Percentiles rank a stretch among this genome's conserved stretches.
These are phyloP conservation scores for Agaricus blazei DNA, from an alignment of 768 basidiomycete genomes.

Conservation along the genomic window DNA sequence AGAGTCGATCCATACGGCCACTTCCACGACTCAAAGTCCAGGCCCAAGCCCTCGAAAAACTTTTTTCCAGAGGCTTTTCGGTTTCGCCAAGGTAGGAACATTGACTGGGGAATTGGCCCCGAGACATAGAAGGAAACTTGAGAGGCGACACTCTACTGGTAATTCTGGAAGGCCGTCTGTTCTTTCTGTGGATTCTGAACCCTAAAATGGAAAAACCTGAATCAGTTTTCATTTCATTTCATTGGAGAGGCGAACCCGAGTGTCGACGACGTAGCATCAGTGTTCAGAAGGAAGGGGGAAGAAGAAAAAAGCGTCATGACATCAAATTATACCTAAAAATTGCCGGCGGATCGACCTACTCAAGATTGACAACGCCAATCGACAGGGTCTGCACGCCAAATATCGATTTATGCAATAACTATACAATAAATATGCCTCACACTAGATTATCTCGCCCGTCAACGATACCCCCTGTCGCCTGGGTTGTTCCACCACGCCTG, in stretches of 20 bases:
- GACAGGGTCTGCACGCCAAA: background rate
- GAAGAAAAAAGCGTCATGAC: background rate
- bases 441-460: background rate
- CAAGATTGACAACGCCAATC: conserved; percentile 1
- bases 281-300: background rate
- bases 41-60: conserved; percentile 43
- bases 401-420: background rate
- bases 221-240: background rate
- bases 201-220: background rate
- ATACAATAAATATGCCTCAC: background rate
- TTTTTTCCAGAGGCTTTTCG: conserved; percentile 58
- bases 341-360: background rate
- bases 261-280: background rate
- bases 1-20: conserved; percentile 51
- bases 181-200: background rate
- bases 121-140: conserved; percentile 31
- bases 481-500: background rate
- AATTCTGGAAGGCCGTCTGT: conserved; percentile 16
- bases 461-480: background rate
- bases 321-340: background rate
- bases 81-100: conserved; percentile 37
- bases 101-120: conserved; percentile 24
- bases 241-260: background rate
- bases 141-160: conserved; percentile 48
- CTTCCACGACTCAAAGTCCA: conserved; percentile 55